Evolutionary conservation across 129 eudicot genomes (phyloP).

Genomic region (Pseudognaphalium luteoalbum): DNA sequence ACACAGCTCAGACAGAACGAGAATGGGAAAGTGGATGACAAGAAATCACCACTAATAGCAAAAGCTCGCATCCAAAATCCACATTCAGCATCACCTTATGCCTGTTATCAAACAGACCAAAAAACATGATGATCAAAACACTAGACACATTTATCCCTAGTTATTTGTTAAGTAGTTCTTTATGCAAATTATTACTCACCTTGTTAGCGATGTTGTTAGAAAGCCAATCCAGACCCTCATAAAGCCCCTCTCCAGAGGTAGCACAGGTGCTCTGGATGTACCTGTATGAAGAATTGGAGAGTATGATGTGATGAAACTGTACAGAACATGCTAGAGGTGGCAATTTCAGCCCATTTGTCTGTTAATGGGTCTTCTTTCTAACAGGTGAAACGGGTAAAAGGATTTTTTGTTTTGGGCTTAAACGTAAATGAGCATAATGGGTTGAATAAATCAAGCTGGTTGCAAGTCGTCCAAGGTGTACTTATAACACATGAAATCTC

Average conservation of each 20-base stretch:
- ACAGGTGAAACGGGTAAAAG: too few relatives aligned
- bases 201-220: slow-evolving; percentile 47
- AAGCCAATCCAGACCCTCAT: slow-evolving; percentile 50
- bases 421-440: too few relatives aligned
- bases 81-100: slow-evolving; percentile 27
- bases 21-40: slow-evolving; percentile 6
- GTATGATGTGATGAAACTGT: not conserved
- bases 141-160: not conserved
- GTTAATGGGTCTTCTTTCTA: not conserved
- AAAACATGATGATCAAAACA: slow-evolving; percentile 12
- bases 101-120: slow-evolving; percentile 19
- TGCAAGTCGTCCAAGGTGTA: too few relatives aligned
- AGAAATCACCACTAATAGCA: not conserved
- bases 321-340: not conserved
- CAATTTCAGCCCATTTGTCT: not conserved
- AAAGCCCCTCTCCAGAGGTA: slow-evolving; percentile 46
- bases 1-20: slow-evolving; percentile 9
- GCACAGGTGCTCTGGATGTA: slow-evolving; percentile 53
- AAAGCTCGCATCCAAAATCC: slow-evolving; percentile 28
- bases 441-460: too few relatives aligned
- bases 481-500: too few relatives aligned
- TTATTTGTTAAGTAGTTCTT: not conserved
- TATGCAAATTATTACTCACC: slow-evolving; percentile 13
- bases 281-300: slow-evolving; percentile 18
- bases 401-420: too few relatives aligned